Evolutionary conservation across 2,329 filamentous ascomycete species (phyloP).

Genomic region (Periconia sp.): DNA sequence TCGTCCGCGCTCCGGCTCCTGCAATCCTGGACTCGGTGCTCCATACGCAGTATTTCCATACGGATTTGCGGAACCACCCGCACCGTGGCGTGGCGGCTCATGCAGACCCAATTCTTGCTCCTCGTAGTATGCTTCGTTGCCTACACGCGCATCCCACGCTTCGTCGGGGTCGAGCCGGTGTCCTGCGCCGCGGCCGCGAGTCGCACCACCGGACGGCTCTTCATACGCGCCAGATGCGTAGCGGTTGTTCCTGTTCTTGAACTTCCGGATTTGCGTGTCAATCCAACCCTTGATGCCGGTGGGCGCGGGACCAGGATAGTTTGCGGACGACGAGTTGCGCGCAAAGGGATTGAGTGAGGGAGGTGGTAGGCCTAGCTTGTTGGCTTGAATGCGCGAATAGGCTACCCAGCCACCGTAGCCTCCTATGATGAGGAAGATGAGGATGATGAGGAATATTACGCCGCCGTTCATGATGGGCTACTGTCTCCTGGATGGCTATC

Average conservation of each 20-base stretch:
- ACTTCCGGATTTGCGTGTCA: slow-evolving; percentile 66
- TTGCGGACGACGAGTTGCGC: slow-evolving; percentile 29
- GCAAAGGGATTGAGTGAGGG: slow-evolving; percentile 76
- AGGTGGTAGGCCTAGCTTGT: slow-evolving; percentile 75
- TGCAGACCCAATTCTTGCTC: slow-evolving; percentile 73
- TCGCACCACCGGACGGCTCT: slow-evolving; percentile 57
- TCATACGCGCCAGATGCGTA: slow-evolving; percentile 76
- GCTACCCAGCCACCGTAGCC: slow-evolving; percentile 71
- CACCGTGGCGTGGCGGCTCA: slow-evolving; percentile 50
- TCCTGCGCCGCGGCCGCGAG: slow-evolving; percentile 47
- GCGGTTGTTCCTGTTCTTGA: slow-evolving; percentile 71
- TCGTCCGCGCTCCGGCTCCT: slow-evolving; percentile 49
- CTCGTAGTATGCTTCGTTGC: slow-evolving; percentile 78
- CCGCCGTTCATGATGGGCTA: slow-evolving; percentile 43
- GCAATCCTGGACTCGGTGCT: slow-evolving; percentile 29
- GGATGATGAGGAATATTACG: slow-evolving; percentile 73
- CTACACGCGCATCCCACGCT: slow-evolving; percentile 83
- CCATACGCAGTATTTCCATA: slow-evolving; percentile 28
- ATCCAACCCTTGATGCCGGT: slow-evolving; percentile 76
- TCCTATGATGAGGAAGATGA: slow-evolving; percentile 68
- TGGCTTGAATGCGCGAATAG: slow-evolving; percentile 75
- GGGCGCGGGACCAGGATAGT: slow-evolving; percentile 61
- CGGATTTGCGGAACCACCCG: slow-evolving; percentile 40
- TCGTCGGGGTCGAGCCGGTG: slow-evolving; percentile 82
- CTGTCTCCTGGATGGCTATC: slow-evolving; percentile 16